Base-by-base conservation (phyloP, 179 eudicot genomes). In the Silene noctiflora region DNA sequence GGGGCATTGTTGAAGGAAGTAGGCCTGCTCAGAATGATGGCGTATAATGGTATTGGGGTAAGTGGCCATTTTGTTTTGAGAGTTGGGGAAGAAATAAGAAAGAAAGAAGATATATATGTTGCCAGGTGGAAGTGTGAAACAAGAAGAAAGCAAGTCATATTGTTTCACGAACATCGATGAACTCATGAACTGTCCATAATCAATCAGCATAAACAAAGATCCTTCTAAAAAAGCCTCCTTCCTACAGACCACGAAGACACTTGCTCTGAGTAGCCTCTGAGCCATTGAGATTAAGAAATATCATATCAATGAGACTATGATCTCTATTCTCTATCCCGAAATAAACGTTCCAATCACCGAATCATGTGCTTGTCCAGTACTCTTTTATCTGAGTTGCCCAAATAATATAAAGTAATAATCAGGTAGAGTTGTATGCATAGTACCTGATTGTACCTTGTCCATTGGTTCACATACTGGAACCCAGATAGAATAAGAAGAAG, bases 391-490 rank as follows among this genome's bases (percentile, higher is more conserved):
- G 60, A 44, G 48, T 70, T 61, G 4, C 5, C 20, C 11, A 46
- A 44, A 22, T 27, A 17, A 44, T 9, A 77, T 33, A 39, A 46
- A 55, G 39, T 25, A 24, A 24, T 39, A 73, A 68, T 1, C 6
- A 68, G 61, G 67, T 71, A 29, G 4, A 35, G 31, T 14, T 67
- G 76, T 24, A 74, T 17, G 19, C 13, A 58, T 64, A 21, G 11
- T 60, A 94, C 98, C 98, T 92, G 99, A 39, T 87, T 87, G 90
- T 93, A 95, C 91, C 90, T 89, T 83, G 99, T 89, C 97, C 94
- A 93, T 84, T 95, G 97, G 78, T 95, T 95, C 24, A 95, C 84
- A 82, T 93, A 95, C 75, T 95, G 99, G 80, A 95, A 84, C 75
- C 88, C 97, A 66, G 99, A 93, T 19, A 95, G 90, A 78, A 92